phyloP scores from a whole-genome alignment of 495 filamentous ascomycete genomes.

The Tuber aestivum region DNA sequence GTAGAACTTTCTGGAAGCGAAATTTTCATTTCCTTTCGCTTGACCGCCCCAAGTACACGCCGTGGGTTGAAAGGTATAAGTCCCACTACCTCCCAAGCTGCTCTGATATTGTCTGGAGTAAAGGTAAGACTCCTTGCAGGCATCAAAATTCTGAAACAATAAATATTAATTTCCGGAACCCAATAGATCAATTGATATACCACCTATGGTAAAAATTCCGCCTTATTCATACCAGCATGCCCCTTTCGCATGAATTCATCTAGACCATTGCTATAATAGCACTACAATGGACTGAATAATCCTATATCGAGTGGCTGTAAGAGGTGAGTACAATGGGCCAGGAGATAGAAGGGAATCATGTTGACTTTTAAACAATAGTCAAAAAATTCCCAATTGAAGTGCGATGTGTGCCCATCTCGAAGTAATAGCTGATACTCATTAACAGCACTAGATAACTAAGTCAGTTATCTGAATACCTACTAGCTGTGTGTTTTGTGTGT shows the following conservation, averaged over 20 bases:
- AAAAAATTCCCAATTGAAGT: slow-evolving; percentile 16
- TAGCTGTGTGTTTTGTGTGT: too few relatives aligned
- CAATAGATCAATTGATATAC: too few relatives aligned
- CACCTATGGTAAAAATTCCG: background rate
- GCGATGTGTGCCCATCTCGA: slow-evolving; percentile 19
- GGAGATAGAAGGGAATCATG: slow-evolving; percentile 15
- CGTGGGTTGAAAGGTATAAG: slow-evolving; percentile 7
- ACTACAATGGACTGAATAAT: slow-evolving; percentile 5
- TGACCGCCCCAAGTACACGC: background rate
- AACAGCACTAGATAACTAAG: slow-evolving; percentile 1
- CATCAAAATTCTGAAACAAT: too few relatives aligned
- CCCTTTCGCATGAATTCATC: background rate
- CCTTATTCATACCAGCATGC: slow-evolving; percentile 6
- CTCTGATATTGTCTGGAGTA: slow-evolving; percentile 1
- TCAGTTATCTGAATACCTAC: too few relatives aligned
- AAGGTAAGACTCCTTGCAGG: background rate
- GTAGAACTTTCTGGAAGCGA: too few relatives aligned
- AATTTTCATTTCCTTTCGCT: too few relatives aligned
- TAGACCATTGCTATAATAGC: slow-evolving; percentile 11
- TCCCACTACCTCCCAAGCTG: background rate
- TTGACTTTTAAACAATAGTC: slow-evolving; percentile 11
- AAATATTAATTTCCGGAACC: too few relatives aligned
- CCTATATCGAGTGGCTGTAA: slow-evolving; percentile 16
- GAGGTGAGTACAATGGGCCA: slow-evolving; percentile 15
- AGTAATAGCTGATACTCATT: slow-evolving; percentile 6